Percentiles rank a stretch among this genome's conserved stretches.
Conservation (phyloP, 1,284 basidiomycete species). For the Psilocybe mexicana region DNA sequence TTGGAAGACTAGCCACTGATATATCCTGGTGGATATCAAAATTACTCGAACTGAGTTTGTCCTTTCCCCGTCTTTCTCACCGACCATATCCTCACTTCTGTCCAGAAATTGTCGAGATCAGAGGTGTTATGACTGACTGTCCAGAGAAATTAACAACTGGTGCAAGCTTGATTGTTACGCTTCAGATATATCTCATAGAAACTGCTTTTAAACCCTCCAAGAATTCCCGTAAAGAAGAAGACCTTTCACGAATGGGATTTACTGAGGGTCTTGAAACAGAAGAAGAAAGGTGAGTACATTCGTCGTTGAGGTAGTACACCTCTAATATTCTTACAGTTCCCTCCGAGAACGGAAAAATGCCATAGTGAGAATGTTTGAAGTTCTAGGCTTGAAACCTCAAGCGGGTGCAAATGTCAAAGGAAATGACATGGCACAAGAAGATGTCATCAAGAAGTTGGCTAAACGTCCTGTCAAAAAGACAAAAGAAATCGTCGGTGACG, state of each 20-base stretch:
- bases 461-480: conserved; percentile 39
- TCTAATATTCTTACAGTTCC: conserved; percentile 30
- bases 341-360: conserved; percentile 80
- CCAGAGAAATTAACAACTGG: conserved; percentile 66
- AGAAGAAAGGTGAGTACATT: conserved; percentile 51
- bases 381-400: conserved; percentile 59
- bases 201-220: conserved; percentile 61
- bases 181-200: conserved; percentile 65
- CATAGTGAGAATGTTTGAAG: conserved; percentile 64
- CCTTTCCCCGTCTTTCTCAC: neutral
- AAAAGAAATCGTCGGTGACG: conserved; percentile 64
- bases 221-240: conserved; percentile 34
- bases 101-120: conserved; percentile 62
- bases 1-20: conserved; percentile 71
- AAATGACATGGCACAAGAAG: conserved; percentile 39
- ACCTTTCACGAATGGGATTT: conserved; percentile 45
- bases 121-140: conserved; percentile 71
- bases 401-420: conserved; percentile 38
- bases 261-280: conserved; percentile 75
- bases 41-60: conserved; percentile 68
- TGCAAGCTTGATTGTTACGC: conserved; percentile 67
- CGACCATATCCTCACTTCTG: conserved; percentile 5
- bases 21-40: conserved; percentile 69
- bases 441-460: conserved; percentile 41
- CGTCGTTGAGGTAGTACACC: neutral